Base-by-base conservation (phyloP, 805 yeast species). In the Barnettozyma sucrosica region DNA sequence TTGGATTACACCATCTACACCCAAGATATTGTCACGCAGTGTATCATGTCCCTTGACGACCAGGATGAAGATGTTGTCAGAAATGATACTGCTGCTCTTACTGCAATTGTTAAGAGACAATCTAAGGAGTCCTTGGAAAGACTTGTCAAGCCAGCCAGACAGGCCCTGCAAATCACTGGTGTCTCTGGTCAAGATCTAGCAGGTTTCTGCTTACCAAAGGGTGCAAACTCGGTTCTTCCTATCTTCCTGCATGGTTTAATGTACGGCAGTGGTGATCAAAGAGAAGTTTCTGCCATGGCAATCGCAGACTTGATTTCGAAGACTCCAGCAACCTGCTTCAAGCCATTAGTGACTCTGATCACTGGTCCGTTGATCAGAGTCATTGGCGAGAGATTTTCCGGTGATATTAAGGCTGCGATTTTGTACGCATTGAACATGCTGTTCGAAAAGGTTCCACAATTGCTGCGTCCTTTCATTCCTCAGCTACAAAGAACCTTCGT, bases 331-430 rank as follows among this genome's bases (percentile, higher is more conserved):
- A 73, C 78, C 10, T 80, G 77, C 50, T 77, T 93, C 66, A 86
- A 82, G 65, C 87, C 96, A 30, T 87, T 83, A 67, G 96, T 95
- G 20, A 92, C 98, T 8, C 81, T 81, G 24, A 88, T 95, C 53
- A 90, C 97, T 24, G 99, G 99, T 69, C 99, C 99, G 36, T 76
- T 93, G 62, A 93, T 93, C 68, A 89, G 99, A 75, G 96, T 92
- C 48, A 87, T 92, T 62, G 99, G 99, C 61, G 99, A 93, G 67
- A 81, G 96, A 66, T 92, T 88, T 55, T 78, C 83, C 16, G 77
- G 95, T 51, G 96, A 89, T 56, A 88, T 93, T 57, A 93, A 93
- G 73, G 83, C 96, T 33, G 96, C 96, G n/a, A 92, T 95, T 56
- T 74, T 93, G 60, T 75, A 76, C 52, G 95, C 98, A 1, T 76